A percentile compares a stretch with the other conserved stretches of the same genome.
Conservation (phyloP, 1,284 basidiomycete species). For the Leccinum griseonigrum region DNA sequence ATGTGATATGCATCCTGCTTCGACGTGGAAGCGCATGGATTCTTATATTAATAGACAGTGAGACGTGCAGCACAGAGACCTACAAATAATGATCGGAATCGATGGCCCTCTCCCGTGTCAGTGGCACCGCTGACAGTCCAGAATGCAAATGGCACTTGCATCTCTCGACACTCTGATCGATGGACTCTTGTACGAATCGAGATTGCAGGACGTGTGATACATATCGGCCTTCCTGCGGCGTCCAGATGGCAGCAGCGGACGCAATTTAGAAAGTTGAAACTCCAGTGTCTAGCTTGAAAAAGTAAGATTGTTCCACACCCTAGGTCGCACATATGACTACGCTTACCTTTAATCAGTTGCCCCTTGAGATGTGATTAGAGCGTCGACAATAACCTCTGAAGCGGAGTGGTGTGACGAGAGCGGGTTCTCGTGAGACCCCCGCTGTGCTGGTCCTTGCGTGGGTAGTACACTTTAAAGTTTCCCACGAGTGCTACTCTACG, state of each 20-base stretch:
- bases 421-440: not conserved
- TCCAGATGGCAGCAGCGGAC: conserved; percentile 3
- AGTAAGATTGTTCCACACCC: not conserved
- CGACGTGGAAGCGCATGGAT: conserved; percentile 1
- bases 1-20: not conserved
- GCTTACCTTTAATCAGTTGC: conserved; percentile 3
- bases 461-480: conserved; percentile 7
- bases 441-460: conserved; percentile 1
- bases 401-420: not conserved
- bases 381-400: not conserved
- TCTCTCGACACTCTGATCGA: conserved; percentile 3
- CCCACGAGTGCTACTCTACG: conserved; percentile 17
- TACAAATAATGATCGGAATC: not conserved
- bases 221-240: conserved; percentile 1
- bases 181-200: conserved; percentile 1
- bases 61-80: conserved; percentile 1
- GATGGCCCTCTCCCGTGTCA: not conserved
- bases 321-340: not conserved
- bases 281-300: conserved; percentile 6
- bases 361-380: not conserved
- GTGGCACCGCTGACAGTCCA: not conserved
- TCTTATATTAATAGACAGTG: conserved; percentile 15
- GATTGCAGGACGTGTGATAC: conserved; percentile 1
- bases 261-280: not conserved
- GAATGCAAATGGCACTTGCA: not conserved